phyloP scores from a whole-genome alignment of 306 rosid genomes.

The Pyrus pyrifolia region DNA sequence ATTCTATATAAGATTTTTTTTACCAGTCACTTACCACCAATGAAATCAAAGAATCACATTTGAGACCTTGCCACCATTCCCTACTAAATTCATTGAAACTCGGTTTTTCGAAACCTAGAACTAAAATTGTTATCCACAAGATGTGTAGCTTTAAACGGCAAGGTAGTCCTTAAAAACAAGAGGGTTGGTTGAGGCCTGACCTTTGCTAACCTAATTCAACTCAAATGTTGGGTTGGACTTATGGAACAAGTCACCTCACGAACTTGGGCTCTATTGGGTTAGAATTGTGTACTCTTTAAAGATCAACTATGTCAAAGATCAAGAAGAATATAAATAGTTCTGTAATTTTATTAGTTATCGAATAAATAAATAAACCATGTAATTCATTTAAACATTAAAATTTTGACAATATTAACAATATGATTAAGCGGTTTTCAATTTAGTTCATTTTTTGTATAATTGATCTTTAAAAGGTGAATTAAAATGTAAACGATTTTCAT shows the following conservation, averaged over 20 bases:
- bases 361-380: too few species aligned
- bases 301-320: too few species aligned
- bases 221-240: neutral
- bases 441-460: too few species aligned
- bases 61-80: neutral
- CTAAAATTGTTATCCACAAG: neutral
- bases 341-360: too few species aligned
- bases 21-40: neutral
- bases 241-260: neutral
- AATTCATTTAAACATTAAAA: too few species aligned
- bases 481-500: too few species aligned
- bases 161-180: neutral
- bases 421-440: too few species aligned
- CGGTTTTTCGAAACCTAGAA: neutral
- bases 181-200: neutral
- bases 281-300: too few species aligned
- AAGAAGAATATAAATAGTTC: too few species aligned
- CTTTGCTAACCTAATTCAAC: neutral
- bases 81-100: neutral
- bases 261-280: neutral
- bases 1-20: too few species aligned
- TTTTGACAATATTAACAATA: too few species aligned
- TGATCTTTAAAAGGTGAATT: too few species aligned
- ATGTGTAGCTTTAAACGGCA: neutral
- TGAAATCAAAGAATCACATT: neutral